Conservation (phyloP, 2,329 filamentous ascomycete species). For the Rhinocladiella similis region DNA sequence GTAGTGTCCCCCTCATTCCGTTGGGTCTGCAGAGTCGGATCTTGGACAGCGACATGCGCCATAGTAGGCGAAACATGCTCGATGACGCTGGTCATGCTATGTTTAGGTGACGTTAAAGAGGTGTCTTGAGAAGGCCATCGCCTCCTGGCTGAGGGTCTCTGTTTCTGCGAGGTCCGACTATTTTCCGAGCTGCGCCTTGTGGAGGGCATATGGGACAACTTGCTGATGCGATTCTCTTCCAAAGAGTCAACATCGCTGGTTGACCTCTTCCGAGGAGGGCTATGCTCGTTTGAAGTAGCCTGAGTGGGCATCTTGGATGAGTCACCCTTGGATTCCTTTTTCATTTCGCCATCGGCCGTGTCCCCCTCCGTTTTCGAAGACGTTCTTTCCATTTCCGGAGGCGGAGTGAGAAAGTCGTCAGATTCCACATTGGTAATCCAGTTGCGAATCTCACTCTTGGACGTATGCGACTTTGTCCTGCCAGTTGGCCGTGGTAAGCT, state of each 20-base stretch:
- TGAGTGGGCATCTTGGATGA: constrained; percentile 8
- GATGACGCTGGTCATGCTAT: neutral
- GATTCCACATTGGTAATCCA: constrained; percentile 15
- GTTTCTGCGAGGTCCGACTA: constrained; percentile 8
- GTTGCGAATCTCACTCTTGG: constrained; percentile 14
- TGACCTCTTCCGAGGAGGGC: constrained; percentile 25
- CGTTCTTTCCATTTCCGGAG: constrained; percentile 1
- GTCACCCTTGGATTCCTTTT: constrained; percentile 15
- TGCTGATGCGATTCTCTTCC: constrained; percentile 13
- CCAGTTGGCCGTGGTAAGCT: constrained; percentile 20
- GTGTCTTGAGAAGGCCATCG: constrained; percentile 16
- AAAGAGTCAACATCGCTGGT: constrained; percentile 24
- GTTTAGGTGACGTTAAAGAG: constrained; percentile 6
- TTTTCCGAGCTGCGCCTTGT: constrained; percentile 10
- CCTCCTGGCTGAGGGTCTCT: constrained; percentile 11
- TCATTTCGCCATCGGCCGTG: neutral
- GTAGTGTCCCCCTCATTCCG: neutral
- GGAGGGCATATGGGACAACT: constrained; percentile 11
- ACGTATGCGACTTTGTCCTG: constrained; percentile 9
- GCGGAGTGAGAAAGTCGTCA: neutral
- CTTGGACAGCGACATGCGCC: neutral
- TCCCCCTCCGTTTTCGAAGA: constrained; percentile 4
- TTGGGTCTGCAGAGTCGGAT: neutral
- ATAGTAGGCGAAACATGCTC: neutral
- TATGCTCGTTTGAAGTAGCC: constrained; percentile 5